phyloP scores from a whole-genome alignment of 345 rosid species.

The Bruguiera sexangula region DNA sequence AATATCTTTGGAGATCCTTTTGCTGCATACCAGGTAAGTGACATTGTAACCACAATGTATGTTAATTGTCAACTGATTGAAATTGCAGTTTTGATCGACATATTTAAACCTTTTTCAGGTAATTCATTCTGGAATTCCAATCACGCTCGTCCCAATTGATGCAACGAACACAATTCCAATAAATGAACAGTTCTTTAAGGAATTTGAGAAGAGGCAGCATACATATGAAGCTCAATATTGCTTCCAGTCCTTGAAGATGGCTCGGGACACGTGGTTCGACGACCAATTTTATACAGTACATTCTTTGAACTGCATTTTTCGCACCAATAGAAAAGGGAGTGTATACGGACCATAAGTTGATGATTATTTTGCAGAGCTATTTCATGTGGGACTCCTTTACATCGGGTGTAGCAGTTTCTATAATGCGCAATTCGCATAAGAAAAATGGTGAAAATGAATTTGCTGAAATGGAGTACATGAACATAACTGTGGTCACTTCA shows the following conservation, averaged over 20 bases:
- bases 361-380: conserved; percentile 47
- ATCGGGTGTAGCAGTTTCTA: conserved; percentile 76
- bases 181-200: conserved; percentile 48
- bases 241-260: conserved; percentile 69
- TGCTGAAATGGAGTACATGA: conserved; percentile 83
- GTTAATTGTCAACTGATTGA: background rate
- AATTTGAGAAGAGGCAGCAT: conserved; percentile 52
- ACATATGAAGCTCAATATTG: conserved; percentile 81
- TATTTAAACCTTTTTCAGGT: conserved; percentile 40
- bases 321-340: background rate
- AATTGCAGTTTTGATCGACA: background rate
- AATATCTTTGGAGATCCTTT: conserved; percentile 84
- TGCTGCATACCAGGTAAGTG: conserved; percentile 73
- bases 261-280: conserved; percentile 67
- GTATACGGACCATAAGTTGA: background rate
- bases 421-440: conserved; percentile 43
- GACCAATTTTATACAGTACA: conserved; percentile 54
- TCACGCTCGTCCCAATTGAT: conserved; percentile 81
- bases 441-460: conserved; percentile 59
- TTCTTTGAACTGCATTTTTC: conserved; percentile 7
- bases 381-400: conserved; percentile 97
- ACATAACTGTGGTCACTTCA: conserved; percentile 79
- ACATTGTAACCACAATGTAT: background rate
- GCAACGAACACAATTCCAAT: conserved; percentile 86
- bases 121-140: conserved; percentile 77